phyloP scores from a whole-genome alignment of 208 protist species.

The Trypanosoma platydactyli region DNA sequence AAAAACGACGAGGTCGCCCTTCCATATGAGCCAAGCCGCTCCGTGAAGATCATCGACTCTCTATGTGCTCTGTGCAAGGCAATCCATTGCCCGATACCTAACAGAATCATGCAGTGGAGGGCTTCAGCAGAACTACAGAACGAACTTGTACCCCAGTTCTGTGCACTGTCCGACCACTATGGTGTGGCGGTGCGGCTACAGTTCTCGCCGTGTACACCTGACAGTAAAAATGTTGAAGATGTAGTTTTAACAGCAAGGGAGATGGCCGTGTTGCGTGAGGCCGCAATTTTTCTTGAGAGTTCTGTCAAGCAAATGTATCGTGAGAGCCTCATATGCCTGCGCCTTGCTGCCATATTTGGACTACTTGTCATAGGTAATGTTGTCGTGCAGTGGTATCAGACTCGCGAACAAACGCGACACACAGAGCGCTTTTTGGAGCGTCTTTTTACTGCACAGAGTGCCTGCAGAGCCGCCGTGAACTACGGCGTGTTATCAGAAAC shows the following conservation, averaged over 20 bases:
- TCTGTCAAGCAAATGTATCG: conserved; percentile 40
- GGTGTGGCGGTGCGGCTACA: conserved; percentile 73
- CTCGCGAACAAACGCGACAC: conserved; percentile 26
- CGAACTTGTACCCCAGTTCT: conserved; percentile 9
- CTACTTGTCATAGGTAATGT: conserved; percentile 36
- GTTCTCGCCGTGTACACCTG: conserved; percentile 19
- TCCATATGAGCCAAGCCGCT: conserved; percentile 8
- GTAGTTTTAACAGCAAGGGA: conserved; percentile 43
- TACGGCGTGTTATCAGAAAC: neutral
- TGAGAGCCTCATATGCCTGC: conserved; percentile 42
- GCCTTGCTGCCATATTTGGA: conserved; percentile 36
- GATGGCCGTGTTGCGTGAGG: conserved; percentile 37
- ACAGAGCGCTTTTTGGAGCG: conserved; percentile 40
- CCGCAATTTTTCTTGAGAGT: conserved; percentile 40
- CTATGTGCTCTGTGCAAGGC: neutral
- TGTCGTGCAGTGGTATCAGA: conserved; percentile 26
- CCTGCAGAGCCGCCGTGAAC: neutral
- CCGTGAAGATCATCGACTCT: neutral
- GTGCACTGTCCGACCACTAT: conserved; percentile 86
- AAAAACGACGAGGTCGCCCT: conserved; percentile 47
- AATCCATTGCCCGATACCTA: neutral
- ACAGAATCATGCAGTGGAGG: neutral
- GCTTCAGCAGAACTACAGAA: neutral
- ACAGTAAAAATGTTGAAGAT: neutral
- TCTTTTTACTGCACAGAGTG: conserved; percentile 39